A percentile compares a stretch with the other conserved stretches of the same genome.
phyloP scores from a whole-genome alignment of 306 rosid species.

The Hippophae gyantsensis region DNA sequence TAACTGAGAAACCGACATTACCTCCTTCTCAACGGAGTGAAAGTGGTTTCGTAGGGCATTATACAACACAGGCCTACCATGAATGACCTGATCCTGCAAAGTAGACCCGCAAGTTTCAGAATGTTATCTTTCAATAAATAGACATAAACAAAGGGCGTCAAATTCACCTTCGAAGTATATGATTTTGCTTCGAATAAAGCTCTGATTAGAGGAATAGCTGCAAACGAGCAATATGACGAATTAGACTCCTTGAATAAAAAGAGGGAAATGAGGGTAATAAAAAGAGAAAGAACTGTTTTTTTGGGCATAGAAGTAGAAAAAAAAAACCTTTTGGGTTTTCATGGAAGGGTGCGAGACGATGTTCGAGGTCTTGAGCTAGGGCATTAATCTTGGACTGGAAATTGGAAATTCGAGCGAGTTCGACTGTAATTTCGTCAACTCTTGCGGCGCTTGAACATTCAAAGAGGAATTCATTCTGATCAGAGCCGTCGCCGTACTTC shows the following conservation, averaged over 20 bases:
- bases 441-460: constrained; percentile 1
- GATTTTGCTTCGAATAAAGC: constrained; percentile 23
- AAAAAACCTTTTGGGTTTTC: constrained; percentile 17
- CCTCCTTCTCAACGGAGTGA: constrained; percentile 12
- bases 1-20: constrained; percentile 2
- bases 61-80: constrained; percentile 16
- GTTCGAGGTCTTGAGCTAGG: constrained; percentile 15
- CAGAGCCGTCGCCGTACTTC: constrained; percentile 11
- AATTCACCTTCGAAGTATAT: constrained; percentile 12
- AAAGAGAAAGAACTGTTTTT: neutral
- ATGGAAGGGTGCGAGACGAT: constrained; percentile 7
- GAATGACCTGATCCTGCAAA: constrained; percentile 16
- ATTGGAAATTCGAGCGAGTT: constrained; percentile 13
- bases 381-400: constrained; percentile 18
- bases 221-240: constrained; percentile 1
- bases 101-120: neutral
- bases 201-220: constrained; percentile 15
- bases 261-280: neutral
- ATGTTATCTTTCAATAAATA: neutral
- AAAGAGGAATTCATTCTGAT: constrained; percentile 11
- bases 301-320: neutral
- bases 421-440: constrained; percentile 17
- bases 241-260: neutral
- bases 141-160: neutral
- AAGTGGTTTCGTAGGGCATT: constrained; percentile 10